phyloP scores from a whole-genome alignment of 129 eudicot species.

The Centella asiatica region DNA sequence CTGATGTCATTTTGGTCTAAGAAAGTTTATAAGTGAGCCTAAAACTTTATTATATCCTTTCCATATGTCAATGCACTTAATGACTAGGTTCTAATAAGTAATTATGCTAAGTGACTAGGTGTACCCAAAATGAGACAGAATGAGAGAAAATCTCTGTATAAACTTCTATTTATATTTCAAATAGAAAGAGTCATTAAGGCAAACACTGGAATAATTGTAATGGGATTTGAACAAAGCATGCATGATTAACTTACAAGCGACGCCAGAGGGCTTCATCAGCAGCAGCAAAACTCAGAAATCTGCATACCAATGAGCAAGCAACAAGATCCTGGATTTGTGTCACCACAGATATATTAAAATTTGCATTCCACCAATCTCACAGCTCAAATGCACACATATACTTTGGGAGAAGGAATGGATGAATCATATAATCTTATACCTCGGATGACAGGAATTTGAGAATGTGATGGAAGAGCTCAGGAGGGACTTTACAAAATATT shows the following conservation, averaged over 20 bases:
- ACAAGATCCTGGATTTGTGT: constrained; percentile 67
- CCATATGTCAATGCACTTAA: not conserved
- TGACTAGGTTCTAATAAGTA: no score
- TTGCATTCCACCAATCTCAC: no score
- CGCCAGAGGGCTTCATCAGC: constrained; percentile 91
- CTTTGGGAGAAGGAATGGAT: not conserved
- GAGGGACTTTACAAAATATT: constrained; percentile 56
- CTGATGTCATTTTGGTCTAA: not conserved
- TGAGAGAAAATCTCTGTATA: not conserved
- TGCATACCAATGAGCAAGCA: constrained; percentile 77
- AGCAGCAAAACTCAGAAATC: constrained; percentile 62
- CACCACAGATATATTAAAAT: constrained; percentile 5
- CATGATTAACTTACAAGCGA: constrained; percentile 60
- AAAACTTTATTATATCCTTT: no score
- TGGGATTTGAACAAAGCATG: not conserved
- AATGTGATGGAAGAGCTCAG: constrained; percentile 73
- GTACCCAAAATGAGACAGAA: not conserved
- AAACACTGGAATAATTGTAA: not conserved
- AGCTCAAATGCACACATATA: not conserved
- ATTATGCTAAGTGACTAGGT: not conserved
- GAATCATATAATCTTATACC: constrained; percentile 29
- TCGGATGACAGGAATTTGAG: constrained; percentile 92
- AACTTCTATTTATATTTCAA: not conserved
- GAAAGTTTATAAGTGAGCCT: not conserved
- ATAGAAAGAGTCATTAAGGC: no score